phyloP scores from a whole-genome alignment of 2,329 filamentous ascomycete species.

The Arthrobotrys sinensis region DNA sequence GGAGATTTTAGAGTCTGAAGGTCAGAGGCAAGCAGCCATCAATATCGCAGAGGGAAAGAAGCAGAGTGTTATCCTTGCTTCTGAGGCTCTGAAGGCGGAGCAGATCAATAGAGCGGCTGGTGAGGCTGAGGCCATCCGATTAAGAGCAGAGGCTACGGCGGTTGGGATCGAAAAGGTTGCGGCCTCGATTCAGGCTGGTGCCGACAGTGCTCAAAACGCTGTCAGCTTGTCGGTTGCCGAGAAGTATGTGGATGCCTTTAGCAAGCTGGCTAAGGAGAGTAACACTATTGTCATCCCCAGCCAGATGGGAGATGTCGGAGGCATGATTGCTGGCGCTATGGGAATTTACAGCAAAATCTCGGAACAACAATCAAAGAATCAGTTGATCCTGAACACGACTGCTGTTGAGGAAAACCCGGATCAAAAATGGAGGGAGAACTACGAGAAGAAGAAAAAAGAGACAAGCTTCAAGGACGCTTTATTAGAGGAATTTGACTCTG shows the following conservation, averaged over 20 bases:
- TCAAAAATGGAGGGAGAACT: slow-evolving; percentile 66
- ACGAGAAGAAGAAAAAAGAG: slow-evolving; percentile 60
- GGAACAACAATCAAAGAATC: slow-evolving; percentile 78
- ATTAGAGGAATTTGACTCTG: slow-evolving; percentile 62
- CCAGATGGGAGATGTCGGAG: slow-evolving; percentile 94
- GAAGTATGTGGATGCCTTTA: slow-evolving; percentile 97
- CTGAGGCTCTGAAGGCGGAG: slow-evolving; percentile 89
- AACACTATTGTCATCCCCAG: slow-evolving; percentile 96
- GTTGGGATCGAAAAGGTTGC: slow-evolving; percentile 89
- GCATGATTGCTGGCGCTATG: slow-evolving; percentile 97
- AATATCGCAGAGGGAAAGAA: slow-evolving; percentile 99
- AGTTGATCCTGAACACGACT: slow-evolving; percentile 71
- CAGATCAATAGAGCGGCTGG: slow-evolving; percentile 93
- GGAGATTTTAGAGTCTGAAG: slow-evolving; percentile 96
- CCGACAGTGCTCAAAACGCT: slow-evolving; percentile 83
- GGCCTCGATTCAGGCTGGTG: slow-evolving; percentile 79
- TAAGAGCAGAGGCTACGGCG: slow-evolving; percentile 89
- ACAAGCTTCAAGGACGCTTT: slow-evolving; percentile 62
- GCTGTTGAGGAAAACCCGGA: slow-evolving; percentile 66
- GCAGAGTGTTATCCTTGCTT: slow-evolving; percentile 95
- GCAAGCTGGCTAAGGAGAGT: slow-evolving; percentile 91
- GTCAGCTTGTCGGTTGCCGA: slow-evolving; percentile 91
- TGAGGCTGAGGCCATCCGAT: slow-evolving; percentile 91
- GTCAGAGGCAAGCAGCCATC: slow-evolving; percentile 96
- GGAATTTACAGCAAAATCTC: slow-evolving; percentile 95